These are phyloP conservation scores for Begonia peltatifolia DNA, from an alignment of 306 rosid genomes.

Conservation along the genomic window DNA sequence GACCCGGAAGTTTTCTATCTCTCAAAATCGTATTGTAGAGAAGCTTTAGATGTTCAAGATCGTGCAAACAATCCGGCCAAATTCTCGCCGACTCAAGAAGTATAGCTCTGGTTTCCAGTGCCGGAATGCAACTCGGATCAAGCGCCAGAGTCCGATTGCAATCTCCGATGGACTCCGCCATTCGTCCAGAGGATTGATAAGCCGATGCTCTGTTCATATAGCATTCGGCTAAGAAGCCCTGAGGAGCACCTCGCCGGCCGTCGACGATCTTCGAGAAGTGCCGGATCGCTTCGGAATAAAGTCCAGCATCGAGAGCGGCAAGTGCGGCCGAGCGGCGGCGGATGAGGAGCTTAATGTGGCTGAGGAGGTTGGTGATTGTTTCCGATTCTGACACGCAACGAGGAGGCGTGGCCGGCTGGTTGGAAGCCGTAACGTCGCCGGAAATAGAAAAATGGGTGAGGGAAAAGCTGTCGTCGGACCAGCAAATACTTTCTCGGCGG, in stretches of 20 bases:
- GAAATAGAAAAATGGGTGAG: constrained; percentile 25
- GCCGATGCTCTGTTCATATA: constrained; percentile 69
- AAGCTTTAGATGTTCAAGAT: constrained; percentile 77
- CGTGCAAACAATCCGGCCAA: constrained; percentile 77
- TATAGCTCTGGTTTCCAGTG: constrained; percentile 73
- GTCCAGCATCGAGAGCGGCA: constrained; percentile 77
- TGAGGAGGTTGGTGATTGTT: constrained; percentile 42
- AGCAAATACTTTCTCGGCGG: constrained; percentile 74
- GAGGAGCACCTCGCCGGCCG: constrained; percentile 90
- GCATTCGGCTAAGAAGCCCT: constrained; percentile 82
- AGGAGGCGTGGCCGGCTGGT: constrained; percentile 36
- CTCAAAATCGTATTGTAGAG: constrained; percentile 71
- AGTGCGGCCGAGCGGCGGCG: constrained; percentile 77
- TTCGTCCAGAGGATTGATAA: constrained; percentile 48
- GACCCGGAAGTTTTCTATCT: constrained; percentile 79
- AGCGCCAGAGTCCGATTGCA: constrained; percentile 78
- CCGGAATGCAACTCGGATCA: constrained; percentile 67
- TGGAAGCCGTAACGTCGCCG: constrained; percentile 16
- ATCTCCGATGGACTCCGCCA: constrained; percentile 77
- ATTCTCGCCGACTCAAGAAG: constrained; percentile 66
- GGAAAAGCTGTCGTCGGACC: constrained; percentile 77
- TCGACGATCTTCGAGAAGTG: constrained; percentile 79
- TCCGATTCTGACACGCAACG: constrained; percentile 37
- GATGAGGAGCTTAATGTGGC: constrained; percentile 69
- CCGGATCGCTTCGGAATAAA: constrained; percentile 76